A percentile compares a stretch with the other conserved stretches of the same genome.
Evolutionary conservation across 2,329 filamentous ascomycete species (phyloP).

Genomic region (Verticillium dahliae): DNA sequence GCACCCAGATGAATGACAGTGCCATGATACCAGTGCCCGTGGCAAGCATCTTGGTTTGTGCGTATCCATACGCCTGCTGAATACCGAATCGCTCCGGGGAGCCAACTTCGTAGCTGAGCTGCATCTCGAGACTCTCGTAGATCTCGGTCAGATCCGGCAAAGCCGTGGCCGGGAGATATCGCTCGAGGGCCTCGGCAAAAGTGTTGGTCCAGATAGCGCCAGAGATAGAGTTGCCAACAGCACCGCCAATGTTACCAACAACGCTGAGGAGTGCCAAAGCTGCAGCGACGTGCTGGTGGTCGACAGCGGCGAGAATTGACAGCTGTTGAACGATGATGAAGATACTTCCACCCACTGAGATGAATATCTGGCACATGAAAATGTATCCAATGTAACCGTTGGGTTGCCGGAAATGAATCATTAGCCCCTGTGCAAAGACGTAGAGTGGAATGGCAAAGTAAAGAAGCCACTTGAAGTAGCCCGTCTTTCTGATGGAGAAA

Average conservation of each 20-base stretch:
- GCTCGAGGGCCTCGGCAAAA: slow-evolving; percentile 33
- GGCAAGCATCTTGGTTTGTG: slow-evolving; percentile 36
- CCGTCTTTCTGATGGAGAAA: slow-evolving; percentile 35
- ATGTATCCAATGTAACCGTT: slow-evolving; percentile 25
- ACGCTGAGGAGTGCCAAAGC: slow-evolving; percentile 39
- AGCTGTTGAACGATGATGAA: slow-evolving; percentile 43
- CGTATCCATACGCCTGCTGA: slow-evolving; percentile 47
- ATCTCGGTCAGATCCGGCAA: slow-evolving; percentile 35
- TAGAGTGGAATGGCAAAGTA: slow-evolving; percentile 42
- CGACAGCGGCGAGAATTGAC: slow-evolving; percentile 48
- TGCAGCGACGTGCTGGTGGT: slow-evolving; percentile 46
- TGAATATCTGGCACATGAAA: slow-evolving; percentile 34
- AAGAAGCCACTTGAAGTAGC: slow-evolving; percentile 42
- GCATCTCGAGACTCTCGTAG: slow-evolving; percentile 43
- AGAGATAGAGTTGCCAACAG: slow-evolving; percentile 36
- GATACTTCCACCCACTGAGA: slow-evolving; percentile 26
- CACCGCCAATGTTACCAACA: slow-evolving; percentile 34
- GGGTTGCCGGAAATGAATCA: slow-evolving; percentile 34
- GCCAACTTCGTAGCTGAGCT: slow-evolving; percentile 40
- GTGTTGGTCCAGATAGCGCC: slow-evolving; percentile 36
- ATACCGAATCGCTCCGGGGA: slow-evolving; percentile 39
- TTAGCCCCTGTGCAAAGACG: slow-evolving; percentile 41
- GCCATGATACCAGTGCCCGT: slow-evolving; percentile 21
- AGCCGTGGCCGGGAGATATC: slow-evolving; percentile 37
- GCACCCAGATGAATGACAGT: slow-evolving; percentile 24